These are phyloP conservation scores for Tulasnella sp. DNA, from an alignment of 768 basidiomycete genomes.

Conservation along the genomic window DNA sequence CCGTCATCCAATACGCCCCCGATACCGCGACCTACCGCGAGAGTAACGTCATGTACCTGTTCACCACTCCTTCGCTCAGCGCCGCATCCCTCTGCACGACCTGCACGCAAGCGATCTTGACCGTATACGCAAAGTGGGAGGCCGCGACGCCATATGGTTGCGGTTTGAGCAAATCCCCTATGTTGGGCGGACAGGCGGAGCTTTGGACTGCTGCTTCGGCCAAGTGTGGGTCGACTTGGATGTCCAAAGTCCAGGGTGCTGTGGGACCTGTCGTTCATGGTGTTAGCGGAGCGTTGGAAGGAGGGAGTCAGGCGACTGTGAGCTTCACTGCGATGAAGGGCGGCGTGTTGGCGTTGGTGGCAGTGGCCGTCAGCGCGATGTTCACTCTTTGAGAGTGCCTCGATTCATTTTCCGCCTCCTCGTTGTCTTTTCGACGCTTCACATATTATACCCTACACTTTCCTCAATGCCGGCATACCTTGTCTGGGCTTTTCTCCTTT, in stretches of 20 bases:
- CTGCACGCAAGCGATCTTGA: constrained; percentile 71
- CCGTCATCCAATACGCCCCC: constrained; percentile 22
- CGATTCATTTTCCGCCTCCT: not conserved
- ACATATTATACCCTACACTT: too few relatives aligned
- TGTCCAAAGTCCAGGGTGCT: constrained; percentile 27
- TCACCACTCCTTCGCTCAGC: constrained; percentile 46
- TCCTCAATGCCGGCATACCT: too few relatives aligned
- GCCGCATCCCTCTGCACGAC: constrained; percentile 57
- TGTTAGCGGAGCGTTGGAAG: too few relatives aligned
- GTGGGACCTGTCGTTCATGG: too few relatives aligned
- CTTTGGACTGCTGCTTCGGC: constrained; percentile 53
- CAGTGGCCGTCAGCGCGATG: too few relatives aligned
- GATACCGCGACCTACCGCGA: constrained; percentile 40
- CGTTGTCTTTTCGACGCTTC: too few relatives aligned
- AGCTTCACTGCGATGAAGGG: too few relatives aligned
- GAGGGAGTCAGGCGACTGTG: too few relatives aligned
- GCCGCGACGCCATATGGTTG: constrained; percentile 59
- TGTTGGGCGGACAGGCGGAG: constrained; percentile 52
- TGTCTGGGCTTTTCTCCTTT: too few relatives aligned
- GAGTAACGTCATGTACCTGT: constrained; percentile 59
- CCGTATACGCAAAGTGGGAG: constrained; percentile 69
- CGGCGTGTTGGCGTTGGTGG: too few relatives aligned
- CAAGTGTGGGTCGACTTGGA: constrained; percentile 65
- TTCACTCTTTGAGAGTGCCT: too few relatives aligned
- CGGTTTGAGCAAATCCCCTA: constrained; percentile 51